A percentile compares a stretch with the other conserved stretches of the same genome.
phyloP scores from a whole-genome alignment of 768 basidiomycete species.

The Psilocybe tampanensis region DNA sequence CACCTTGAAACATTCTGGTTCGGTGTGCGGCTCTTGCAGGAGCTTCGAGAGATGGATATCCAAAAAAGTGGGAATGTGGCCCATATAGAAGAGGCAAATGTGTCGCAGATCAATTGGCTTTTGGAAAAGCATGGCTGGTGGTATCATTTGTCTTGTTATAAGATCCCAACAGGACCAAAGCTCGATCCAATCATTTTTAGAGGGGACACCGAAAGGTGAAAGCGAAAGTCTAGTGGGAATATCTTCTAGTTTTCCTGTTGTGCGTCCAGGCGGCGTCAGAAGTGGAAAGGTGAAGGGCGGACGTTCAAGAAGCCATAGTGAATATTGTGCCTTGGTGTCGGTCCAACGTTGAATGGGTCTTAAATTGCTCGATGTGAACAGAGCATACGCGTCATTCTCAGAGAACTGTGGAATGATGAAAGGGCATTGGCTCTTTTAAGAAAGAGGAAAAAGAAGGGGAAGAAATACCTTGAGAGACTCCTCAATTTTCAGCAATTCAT shows the following conservation, averaged over 20 bases:
- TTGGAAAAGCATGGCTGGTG: slow-evolving; percentile 78
- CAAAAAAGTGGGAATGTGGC: slow-evolving; percentile 91
- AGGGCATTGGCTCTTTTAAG: not conserved
- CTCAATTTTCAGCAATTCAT: slow-evolving; percentile 86
- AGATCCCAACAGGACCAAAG: slow-evolving; percentile 92
- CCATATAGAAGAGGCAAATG: slow-evolving; percentile 95
- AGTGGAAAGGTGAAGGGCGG: slow-evolving; percentile 79
- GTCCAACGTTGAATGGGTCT: slow-evolving; percentile 87
- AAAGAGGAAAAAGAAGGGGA: not conserved
- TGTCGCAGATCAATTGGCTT: slow-evolving; percentile 95
- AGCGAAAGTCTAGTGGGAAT: slow-evolving; percentile 20
- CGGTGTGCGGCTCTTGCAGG: slow-evolving; percentile 76
- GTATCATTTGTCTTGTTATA: slow-evolving; percentile 84
- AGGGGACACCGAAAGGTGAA: slow-evolving; percentile 70
- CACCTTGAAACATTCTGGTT: slow-evolving; percentile 82
- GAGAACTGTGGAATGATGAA: slow-evolving; percentile 63
- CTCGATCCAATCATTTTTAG: slow-evolving; percentile 74
- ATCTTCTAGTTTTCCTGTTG: slow-evolving; percentile 18
- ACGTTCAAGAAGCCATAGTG: slow-evolving; percentile 90
- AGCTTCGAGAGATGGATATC: slow-evolving; percentile 87
- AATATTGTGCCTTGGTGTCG: slow-evolving; percentile 71
- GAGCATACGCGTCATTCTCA: slow-evolving; percentile 59
- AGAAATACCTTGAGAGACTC: slow-evolving; percentile 80
- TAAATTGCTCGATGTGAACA: slow-evolving; percentile 79
- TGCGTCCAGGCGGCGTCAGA: slow-evolving; percentile 40